phyloP scores from a whole-genome alignment of 2,329 filamentous ascomycete species.

The Periconia sp. region DNA sequence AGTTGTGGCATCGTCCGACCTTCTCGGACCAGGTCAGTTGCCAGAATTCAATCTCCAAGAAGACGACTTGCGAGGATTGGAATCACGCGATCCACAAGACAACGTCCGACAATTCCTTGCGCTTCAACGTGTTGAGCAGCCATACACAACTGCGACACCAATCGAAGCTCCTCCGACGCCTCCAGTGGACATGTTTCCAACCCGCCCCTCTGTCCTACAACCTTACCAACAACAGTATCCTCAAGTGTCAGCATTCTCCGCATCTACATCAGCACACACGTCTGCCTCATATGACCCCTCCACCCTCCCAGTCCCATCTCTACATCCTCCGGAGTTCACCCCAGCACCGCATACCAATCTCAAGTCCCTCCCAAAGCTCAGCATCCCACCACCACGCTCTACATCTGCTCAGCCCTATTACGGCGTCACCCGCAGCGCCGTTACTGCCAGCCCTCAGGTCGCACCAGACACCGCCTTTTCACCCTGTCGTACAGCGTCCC shows the following conservation, averaged over 20 bases:
- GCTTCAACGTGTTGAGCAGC: slow-evolving; percentile 74
- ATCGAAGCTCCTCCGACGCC: slow-evolving; percentile 55
- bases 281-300: slow-evolving; percentile 36
- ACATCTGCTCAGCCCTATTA: slow-evolving; percentile 40
- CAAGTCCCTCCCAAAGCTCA: slow-evolving; percentile 61
- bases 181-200: slow-evolving; percentile 48
- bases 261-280: slow-evolving; percentile 42
- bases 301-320: slow-evolving; percentile 35
- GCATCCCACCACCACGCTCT: slow-evolving; percentile 57
- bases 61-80: slow-evolving; percentile 71
- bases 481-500: slow-evolving; percentile 57
- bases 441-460: slow-evolving; percentile 29
- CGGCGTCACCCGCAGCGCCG: slow-evolving; percentile 30
- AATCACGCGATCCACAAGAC: slow-evolving; percentile 82
- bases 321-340: slow-evolving; percentile 47
- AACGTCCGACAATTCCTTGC: slow-evolving; percentile 90
- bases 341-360: slow-evolving; percentile 59
- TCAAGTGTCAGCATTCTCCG: slow-evolving; percentile 41
- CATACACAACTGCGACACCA: slow-evolving; percentile 70
- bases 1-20: slow-evolving; percentile 87
- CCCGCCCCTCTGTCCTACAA: slow-evolving; percentile 38
- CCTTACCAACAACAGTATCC: slow-evolving; percentile 28
- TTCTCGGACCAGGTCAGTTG: slow-evolving; percentile 73
- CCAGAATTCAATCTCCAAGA: slow-evolving; percentile 74
- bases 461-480: slow-evolving; percentile 50